Conservation (phyloP, 2,329 filamentous ascomycete genomes). For the Exophiala dermatitidis region DNA sequence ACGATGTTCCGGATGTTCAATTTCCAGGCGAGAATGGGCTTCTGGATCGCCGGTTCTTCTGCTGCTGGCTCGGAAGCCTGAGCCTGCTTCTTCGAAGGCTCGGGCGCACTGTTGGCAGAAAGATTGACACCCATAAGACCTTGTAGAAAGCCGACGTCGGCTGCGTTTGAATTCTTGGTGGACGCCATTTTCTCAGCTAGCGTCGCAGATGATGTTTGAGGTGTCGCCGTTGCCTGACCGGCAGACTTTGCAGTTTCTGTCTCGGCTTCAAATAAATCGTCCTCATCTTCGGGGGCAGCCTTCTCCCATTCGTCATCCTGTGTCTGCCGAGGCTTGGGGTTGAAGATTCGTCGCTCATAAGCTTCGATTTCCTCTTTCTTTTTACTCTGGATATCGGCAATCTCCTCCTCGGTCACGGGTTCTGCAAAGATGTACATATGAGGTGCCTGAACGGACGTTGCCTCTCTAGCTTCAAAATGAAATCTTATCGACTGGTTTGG, state of each 20-base stretch:
- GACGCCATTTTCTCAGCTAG: neutral
- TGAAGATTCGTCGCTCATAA: constrained; percentile 53
- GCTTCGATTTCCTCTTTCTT: constrained; percentile 59
- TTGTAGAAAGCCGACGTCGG: constrained; percentile 22
- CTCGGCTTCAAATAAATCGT: constrained; percentile 4
- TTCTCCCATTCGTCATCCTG: constrained; percentile 24
- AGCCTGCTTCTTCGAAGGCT: neutral
- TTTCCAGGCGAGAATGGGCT: constrained; percentile 55
- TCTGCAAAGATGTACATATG: constrained; percentile 88
- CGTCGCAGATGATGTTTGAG: neutral
- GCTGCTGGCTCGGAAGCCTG: neutral
- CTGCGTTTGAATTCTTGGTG: constrained; percentile 17
- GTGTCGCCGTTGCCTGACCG: neutral
- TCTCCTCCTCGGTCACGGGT: constrained; percentile 66
- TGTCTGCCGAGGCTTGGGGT: constrained; percentile 32
- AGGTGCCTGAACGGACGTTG: constrained; percentile 38
- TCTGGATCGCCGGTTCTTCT: neutral
- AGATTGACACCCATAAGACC: constrained; percentile 15
- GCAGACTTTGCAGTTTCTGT: constrained; percentile 4
- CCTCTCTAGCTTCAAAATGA: constrained; percentile 68
- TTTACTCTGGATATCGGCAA: constrained; percentile 64
- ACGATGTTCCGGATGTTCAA: constrained; percentile 67
- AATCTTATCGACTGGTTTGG: constrained; percentile 69
- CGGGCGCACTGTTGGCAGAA: neutral
- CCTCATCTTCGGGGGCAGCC: constrained; percentile 25